Conservation (phyloP, 208 protist genomes). For the Acanthamoeba polyphaga region DNA sequence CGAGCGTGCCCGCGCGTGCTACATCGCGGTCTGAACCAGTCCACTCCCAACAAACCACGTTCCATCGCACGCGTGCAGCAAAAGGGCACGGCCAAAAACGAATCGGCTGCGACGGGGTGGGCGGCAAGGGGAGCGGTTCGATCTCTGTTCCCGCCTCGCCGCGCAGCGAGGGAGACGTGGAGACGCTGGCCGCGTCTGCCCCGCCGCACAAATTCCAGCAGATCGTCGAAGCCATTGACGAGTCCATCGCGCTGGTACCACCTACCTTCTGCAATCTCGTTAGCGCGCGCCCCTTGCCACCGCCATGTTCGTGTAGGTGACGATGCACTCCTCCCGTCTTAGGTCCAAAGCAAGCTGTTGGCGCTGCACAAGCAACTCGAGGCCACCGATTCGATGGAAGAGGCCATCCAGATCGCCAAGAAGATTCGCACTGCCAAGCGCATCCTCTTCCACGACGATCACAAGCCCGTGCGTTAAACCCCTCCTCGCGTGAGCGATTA, state of each 20-base stretch:
- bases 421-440: conserved; percentile 57
- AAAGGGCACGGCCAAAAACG: not conserved
- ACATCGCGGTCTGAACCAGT: not conserved
- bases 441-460: conserved; percentile 24
- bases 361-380: conserved; percentile 32
- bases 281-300: no score
- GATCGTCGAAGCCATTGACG: conserved; percentile 33
- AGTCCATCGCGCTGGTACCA: conserved; percentile 13
- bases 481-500: not conserved
- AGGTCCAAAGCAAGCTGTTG: conserved; percentile 45
- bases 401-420: conserved; percentile 55
- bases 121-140: not conserved
- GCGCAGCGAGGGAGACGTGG: not conserved
- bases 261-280: not conserved
- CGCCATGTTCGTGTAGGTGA: not conserved
- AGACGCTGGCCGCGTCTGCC: not conserved
- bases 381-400: conserved; percentile 33
- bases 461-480: not conserved
- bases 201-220: not conserved
- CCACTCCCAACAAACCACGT: not conserved
- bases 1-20: no score
- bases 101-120: not conserved
- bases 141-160: not conserved
- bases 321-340: not conserved
- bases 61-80: not conserved